A percentile compares a stretch with the other conserved stretches of the same genome.
Evolutionary conservation across 306 rosid genomes (phyloP).

Genomic region (Lotus japonicus): DNA sequence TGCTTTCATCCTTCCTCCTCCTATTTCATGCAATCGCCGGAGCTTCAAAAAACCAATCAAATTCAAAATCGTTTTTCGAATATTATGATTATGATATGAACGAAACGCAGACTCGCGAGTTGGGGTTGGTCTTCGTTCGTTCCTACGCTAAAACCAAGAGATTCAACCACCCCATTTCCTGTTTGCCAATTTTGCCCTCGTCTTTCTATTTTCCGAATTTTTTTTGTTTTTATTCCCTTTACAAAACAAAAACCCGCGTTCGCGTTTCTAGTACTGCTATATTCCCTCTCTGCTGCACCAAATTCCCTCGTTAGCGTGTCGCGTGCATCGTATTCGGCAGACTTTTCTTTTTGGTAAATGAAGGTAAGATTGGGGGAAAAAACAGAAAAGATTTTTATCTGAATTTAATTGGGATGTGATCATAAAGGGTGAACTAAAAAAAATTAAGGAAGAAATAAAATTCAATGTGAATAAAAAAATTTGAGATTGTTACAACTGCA

Average conservation of each 20-base stretch:
- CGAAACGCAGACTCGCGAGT: slow-evolving; percentile 9
- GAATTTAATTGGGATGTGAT: too few species aligned
- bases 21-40: slow-evolving; percentile 18
- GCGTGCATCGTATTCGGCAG: too few species aligned
- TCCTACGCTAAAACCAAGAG: slow-evolving; percentile 18
- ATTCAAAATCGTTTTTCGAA: not conserved
- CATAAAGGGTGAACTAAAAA: too few species aligned
- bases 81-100: not conserved
- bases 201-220: not conserved
- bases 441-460: too few species aligned
- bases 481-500: too few species aligned
- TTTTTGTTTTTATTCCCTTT: not conserved
- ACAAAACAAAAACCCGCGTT: slow-evolving; percentile 7
- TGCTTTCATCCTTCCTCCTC: slow-evolving; percentile 65
- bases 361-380: too few species aligned
- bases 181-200: slow-evolving; percentile 16
- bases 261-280: not conserved
- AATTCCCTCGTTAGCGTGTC: too few species aligned
- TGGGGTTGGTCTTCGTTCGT: too few species aligned
- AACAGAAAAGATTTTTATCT: too few species aligned
- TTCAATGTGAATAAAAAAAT: too few species aligned
- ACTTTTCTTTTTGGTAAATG: too few species aligned
- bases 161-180: slow-evolving; percentile 10
- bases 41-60: not conserved
- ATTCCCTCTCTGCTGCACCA: not conserved